phyloP scores from a whole-genome alignment of 331 rosid species.

The Ulmus americana region DNA sequence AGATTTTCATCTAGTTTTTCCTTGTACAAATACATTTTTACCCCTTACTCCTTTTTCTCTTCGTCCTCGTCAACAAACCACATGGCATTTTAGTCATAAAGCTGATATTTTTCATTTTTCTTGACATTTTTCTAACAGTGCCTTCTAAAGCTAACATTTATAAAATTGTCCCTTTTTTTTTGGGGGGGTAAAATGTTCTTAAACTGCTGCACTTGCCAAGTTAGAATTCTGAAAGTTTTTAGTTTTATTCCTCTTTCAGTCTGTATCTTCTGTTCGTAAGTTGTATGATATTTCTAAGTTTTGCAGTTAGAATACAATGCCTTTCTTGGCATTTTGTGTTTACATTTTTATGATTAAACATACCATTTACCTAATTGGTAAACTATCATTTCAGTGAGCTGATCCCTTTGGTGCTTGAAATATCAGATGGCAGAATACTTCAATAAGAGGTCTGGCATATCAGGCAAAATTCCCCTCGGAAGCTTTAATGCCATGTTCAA shows the following conservation, averaged over 20 bases:
- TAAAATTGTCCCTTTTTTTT: too few species aligned
- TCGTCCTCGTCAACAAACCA: too few species aligned
- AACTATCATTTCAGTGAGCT: neutral
- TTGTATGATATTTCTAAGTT: neutral
- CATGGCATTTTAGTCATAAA: too few species aligned
- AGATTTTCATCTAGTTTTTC: too few species aligned
- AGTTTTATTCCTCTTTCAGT: neutral
- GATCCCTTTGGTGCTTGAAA: slow-evolving; percentile 34
- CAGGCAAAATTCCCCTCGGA: slow-evolving; percentile 66
- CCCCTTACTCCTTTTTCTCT: too few species aligned
- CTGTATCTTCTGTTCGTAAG: neutral
- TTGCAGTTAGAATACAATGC: neutral
- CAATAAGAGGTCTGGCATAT: slow-evolving; percentile 61
- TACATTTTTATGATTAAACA: slow-evolving; percentile 12
- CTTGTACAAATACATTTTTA: too few species aligned
- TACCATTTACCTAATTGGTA: slow-evolving; percentile 10
- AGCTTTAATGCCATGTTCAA: slow-evolving; percentile 96
- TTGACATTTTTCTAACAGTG: too few species aligned
- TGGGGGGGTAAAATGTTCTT: neutral
- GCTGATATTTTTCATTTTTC: too few species aligned
- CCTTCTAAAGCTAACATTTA: too few species aligned
- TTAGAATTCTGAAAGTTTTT: neutral
- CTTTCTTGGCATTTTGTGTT: neutral
- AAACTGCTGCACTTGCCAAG: neutral
- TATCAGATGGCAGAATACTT: slow-evolving; percentile 84